Conservation (phyloP, 2,329 filamentous ascomycete genomes). For the Eutypa lata region DNA sequence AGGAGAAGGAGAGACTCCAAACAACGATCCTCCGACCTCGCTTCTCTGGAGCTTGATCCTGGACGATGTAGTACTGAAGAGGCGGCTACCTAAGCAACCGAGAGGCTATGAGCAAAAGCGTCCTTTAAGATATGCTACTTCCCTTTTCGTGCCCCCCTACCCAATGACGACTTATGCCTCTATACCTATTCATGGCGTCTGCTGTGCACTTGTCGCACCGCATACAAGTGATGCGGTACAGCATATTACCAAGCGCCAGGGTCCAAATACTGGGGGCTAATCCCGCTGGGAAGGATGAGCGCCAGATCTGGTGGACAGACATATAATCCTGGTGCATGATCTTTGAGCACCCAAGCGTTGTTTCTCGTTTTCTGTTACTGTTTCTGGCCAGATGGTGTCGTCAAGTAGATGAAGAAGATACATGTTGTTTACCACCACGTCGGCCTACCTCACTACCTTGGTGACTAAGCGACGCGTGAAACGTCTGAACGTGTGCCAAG, state of each 20-base stretch:
- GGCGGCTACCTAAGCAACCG: neutral
- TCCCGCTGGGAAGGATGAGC: slow-evolving; percentile 19
- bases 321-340: slow-evolving; percentile 29
- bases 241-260: slow-evolving; percentile 28
- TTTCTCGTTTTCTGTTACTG: slow-evolving; percentile 30
- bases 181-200: slow-evolving; percentile 18
- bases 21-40: neutral
- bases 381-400: slow-evolving; percentile 23
- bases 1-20: neutral
- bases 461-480: neutral
- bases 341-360: slow-evolving; percentile 26
- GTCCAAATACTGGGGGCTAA: slow-evolving; percentile 11
- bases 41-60: neutral
- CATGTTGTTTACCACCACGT: slow-evolving; percentile 12
- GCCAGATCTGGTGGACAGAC: slow-evolving; percentile 27
- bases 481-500: neutral
- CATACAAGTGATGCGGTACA: slow-evolving; percentile 20
- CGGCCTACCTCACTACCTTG: slow-evolving; percentile 14
- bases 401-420: slow-evolving; percentile 16
- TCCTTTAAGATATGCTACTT: slow-evolving; percentile 6
- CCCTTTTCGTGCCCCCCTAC: slow-evolving; percentile 8
- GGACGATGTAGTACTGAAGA: neutral
- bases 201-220: slow-evolving; percentile 22
- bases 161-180: slow-evolving; percentile 13
- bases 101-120: neutral